Conservation (phyloP, 768 basidiomycete genomes). For the Calocybe cyanea region DNA sequence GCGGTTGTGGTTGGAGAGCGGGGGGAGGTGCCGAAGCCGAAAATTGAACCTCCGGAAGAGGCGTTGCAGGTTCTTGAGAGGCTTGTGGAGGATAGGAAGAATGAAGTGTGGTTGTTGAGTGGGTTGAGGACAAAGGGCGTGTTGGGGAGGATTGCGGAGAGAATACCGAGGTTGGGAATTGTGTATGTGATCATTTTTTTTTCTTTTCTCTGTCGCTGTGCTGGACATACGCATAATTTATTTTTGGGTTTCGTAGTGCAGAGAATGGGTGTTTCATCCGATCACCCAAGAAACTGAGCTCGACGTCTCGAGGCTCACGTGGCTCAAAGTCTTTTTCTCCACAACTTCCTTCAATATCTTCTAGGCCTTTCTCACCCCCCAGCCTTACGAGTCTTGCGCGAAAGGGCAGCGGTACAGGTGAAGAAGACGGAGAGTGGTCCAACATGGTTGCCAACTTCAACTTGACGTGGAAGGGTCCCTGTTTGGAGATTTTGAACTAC, state of each 20-base stretch:
- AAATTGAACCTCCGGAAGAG: constrained; percentile 28
- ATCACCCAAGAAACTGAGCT: constrained; percentile 29
- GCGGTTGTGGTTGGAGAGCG: neutral
- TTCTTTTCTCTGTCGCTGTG: neutral
- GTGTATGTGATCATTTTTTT: constrained; percentile 43
- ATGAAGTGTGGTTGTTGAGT: constrained; percentile 81
- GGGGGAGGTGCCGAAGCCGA: constrained; percentile 4
- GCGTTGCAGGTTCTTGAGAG: constrained; percentile 48
- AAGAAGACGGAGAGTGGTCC: constrained; percentile 50
- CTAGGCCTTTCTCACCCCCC: neutral
- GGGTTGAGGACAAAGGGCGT: constrained; percentile 63
- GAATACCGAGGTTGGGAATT: constrained; percentile 67
- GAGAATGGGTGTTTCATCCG: constrained; percentile 89
- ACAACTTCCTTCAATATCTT: neutral
- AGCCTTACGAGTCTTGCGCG: neutral
- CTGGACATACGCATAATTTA: too few relatives aligned
- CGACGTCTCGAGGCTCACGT: constrained; percentile 16
- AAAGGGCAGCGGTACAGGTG: neutral
- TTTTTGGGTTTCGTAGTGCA: constrained; percentile 40
- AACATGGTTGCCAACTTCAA: constrained; percentile 79
- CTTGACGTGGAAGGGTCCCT: constrained; percentile 75
- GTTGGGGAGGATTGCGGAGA: constrained; percentile 58
- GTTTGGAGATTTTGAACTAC: constrained; percentile 80
- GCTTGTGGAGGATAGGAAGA: constrained; percentile 60
- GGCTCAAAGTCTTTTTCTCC: constrained; percentile 4